These are phyloP conservation scores for Dendrocalamus sinicus DNA, from an alignment of 176 grass and related monocot genomes.

Conservation along the genomic window DNA sequence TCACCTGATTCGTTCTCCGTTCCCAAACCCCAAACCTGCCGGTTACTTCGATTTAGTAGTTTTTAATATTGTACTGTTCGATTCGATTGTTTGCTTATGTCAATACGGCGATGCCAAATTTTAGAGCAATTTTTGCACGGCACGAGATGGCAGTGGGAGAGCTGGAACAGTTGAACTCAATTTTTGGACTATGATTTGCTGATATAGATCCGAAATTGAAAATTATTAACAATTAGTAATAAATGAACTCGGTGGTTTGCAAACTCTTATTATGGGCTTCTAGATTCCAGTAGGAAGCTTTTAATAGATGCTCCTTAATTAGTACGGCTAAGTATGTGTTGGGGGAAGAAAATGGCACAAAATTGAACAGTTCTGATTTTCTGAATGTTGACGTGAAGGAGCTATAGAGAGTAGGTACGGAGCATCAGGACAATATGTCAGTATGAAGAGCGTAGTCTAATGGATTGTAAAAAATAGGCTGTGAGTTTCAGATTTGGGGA, in stretches of 20 bases:
- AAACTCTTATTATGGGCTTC: background rate
- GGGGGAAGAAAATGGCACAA: background rate
- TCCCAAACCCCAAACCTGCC: background rate
- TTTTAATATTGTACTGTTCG: background rate
- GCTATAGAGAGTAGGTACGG: background rate
- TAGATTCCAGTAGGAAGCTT: conserved; percentile 19
- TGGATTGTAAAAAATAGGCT: background rate
- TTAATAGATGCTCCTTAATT: background rate
- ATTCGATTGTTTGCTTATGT: background rate
- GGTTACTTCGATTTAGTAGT: conserved; percentile 36
- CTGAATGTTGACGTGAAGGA: background rate
- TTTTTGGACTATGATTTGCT: conserved; percentile 28
- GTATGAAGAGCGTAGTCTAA: background rate
- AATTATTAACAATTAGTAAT: conserved; percentile 7
- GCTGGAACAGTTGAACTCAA: conserved; percentile 34
- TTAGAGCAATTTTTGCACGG: conserved; percentile 13
- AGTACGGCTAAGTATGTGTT: conserved; percentile 1
- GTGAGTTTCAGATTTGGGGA: background rate
- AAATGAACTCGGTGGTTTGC: conserved; percentile 14
- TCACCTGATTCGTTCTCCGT: conserved; percentile 39
- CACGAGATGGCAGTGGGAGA: conserved; percentile 14
- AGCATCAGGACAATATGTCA: background rate
- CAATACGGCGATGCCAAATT: background rate
- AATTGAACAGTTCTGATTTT: background rate
- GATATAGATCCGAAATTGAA: conserved; percentile 33